phyloP scores from a whole-genome alignment of 2,329 filamentous ascomycete genomes.

The Fusarium pilosicola region DNA sequence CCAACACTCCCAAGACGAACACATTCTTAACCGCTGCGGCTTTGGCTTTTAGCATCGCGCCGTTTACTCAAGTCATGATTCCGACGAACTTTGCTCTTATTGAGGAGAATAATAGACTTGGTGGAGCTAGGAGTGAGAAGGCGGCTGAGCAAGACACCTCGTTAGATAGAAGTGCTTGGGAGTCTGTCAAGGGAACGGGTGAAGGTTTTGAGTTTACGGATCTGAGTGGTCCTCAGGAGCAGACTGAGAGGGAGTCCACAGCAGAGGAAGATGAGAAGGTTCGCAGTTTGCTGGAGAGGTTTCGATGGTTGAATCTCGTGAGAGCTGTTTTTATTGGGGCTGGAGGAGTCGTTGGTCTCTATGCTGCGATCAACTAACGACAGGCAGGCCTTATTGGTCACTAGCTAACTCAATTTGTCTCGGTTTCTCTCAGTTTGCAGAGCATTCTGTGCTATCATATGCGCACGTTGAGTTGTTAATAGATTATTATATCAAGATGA shows the following conservation, averaged over 20 bases:
- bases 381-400: rapidly evolving
- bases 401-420: rapidly evolving
- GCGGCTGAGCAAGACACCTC: background rate
- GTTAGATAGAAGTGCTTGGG: background rate
- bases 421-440: rapidly evolving
- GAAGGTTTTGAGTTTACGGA: background rate
- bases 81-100: constrained; percentile 8
- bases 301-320: background rate
- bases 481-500: background rate
- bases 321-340: background rate
- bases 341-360: constrained; percentile 1
- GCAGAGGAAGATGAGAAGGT: background rate
- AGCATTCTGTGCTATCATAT: rapidly evolving
- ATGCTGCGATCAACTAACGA: background rate
- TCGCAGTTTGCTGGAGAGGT: background rate
- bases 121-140: background rate
- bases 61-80: constrained; percentile 3
- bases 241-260: background rate
- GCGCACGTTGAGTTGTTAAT: rapidly evolving
- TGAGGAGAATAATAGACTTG: background rate
- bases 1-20: background rate
- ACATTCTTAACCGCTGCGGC: background rate
- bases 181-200: background rate
- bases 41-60: background rate
- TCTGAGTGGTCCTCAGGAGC: background rate